These are phyloP conservation scores for Botrytis medusae DNA, from an alignment of 2,329 filamentous ascomycete species.

Conservation along the genomic window DNA sequence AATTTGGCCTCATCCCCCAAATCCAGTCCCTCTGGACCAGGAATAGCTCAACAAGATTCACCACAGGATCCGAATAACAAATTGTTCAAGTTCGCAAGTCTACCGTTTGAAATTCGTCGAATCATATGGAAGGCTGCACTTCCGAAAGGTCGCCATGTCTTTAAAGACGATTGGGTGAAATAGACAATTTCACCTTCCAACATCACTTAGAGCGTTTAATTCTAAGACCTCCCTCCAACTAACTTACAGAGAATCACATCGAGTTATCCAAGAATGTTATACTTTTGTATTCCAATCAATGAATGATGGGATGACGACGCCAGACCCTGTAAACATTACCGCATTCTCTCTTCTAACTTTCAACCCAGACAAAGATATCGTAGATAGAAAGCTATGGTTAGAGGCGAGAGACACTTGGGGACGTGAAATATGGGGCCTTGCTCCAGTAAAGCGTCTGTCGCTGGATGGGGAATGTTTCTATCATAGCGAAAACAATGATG, in stretches of 20 bases:
- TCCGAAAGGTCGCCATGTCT: background rate
- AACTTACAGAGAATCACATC: background rate
- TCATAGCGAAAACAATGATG: background rate
- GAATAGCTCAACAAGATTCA: no score
- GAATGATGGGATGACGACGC: no score
- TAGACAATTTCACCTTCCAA: background rate
- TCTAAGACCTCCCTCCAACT: background rate
- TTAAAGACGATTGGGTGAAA: background rate
- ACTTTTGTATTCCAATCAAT: background rate
- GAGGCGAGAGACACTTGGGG: background rate
- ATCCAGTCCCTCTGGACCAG: background rate
- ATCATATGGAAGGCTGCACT: constrained; percentile 2
- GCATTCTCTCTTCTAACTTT: background rate
- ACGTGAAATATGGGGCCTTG: background rate
- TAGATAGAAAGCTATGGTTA: no score
- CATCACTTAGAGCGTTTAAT: background rate
- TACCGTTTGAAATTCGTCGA: background rate
- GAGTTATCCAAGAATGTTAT: background rate
- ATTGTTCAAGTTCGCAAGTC: background rate
- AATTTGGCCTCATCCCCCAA: background rate
- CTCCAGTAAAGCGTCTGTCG: background rate
- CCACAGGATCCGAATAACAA: background rate
- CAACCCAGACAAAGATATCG: background rate
- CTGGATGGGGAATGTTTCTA: background rate
- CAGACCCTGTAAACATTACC: background rate